Evolutionary conservation across 306 rosid species (phyloP).

Genomic region (Vigna nakashimae): DNA sequence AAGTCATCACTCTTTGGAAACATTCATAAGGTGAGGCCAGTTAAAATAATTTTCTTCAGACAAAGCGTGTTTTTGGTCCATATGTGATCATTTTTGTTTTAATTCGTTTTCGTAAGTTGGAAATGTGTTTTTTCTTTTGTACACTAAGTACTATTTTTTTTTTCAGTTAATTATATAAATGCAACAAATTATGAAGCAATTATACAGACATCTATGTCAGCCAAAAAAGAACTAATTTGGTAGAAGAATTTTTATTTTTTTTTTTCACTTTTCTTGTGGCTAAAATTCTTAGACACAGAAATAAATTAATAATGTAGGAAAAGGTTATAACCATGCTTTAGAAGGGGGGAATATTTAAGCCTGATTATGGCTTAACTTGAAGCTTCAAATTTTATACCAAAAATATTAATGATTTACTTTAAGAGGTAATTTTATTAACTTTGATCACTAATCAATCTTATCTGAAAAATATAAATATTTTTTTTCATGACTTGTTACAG

Average conservation of each 20-base stretch:
- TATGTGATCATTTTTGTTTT: neutral
- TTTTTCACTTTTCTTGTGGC: neutral
- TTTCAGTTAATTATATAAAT: too few species aligned
- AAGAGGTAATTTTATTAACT: neutral
- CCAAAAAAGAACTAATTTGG: neutral
- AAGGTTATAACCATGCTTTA: neutral
- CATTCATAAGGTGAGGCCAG: constrained; percentile 65
- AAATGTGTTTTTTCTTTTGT: neutral
- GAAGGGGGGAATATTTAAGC: neutral
- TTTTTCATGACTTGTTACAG: constrained; percentile 48
- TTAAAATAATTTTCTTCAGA: neutral
- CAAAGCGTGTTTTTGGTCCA: neutral
- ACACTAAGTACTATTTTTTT: too few species aligned
- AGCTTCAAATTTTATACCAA: neutral
- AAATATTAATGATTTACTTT: neutral
- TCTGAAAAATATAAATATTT: too few species aligned
- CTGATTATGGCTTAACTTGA: neutral
- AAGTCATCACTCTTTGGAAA: constrained; percentile 66
- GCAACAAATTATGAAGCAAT: too few species aligned
- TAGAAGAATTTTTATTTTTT: too few species aligned
- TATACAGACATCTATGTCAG: too few species aligned
- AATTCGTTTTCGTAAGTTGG: neutral
- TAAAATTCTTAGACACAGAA: neutral
- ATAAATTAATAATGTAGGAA: neutral
- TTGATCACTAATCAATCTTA: neutral